A percentile compares a stretch with the other conserved stretches of the same genome.
phyloP scores from a whole-genome alignment of 371 early-diverging fungal genomes.

The Apophysomyces variabilis region DNA sequence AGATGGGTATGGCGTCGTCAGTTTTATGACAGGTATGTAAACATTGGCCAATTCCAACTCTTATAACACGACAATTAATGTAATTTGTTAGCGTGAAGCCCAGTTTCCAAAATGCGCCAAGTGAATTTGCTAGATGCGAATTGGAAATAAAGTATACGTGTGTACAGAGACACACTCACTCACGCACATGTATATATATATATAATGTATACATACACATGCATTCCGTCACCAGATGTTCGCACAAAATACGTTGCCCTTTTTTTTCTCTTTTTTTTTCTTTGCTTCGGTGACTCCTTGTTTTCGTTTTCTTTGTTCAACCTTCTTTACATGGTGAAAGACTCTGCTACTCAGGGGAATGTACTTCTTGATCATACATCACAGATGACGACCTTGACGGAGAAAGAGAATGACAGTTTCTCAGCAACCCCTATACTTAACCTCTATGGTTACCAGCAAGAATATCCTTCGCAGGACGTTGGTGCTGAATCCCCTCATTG shows the following conservation, averaged over 20 bases:
- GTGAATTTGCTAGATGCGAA: no score
- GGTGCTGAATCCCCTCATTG: slow-evolving; percentile 37
- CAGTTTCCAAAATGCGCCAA: no score
- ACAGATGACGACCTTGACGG: neutral
- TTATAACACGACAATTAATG: no score
- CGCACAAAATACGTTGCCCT: neutral
- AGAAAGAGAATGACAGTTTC: neutral
- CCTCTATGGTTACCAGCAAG: neutral
- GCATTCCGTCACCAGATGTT: neutral
- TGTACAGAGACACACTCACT: neutral
- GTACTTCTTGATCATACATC: neutral
- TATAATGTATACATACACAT: neutral
- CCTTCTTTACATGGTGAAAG: neutral
- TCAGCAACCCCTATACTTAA: neutral
- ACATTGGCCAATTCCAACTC: no score
- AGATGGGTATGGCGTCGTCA: no score
- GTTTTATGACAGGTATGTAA: no score
- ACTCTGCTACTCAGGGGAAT: neutral
- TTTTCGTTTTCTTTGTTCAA: neutral
- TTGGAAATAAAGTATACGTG: neutral
- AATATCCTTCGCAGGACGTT: slow-evolving; percentile 23
- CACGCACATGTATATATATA: no score
- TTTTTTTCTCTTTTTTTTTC: neutral
- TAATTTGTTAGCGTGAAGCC: no score
- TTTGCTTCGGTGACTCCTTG: neutral